Percentiles rank a stretch among this genome's conserved stretches.
These are phyloP conservation scores for Monilinia aucupariae DNA, from an alignment of 2,329 filamentous ascomycete species.

Conservation along the genomic window DNA sequence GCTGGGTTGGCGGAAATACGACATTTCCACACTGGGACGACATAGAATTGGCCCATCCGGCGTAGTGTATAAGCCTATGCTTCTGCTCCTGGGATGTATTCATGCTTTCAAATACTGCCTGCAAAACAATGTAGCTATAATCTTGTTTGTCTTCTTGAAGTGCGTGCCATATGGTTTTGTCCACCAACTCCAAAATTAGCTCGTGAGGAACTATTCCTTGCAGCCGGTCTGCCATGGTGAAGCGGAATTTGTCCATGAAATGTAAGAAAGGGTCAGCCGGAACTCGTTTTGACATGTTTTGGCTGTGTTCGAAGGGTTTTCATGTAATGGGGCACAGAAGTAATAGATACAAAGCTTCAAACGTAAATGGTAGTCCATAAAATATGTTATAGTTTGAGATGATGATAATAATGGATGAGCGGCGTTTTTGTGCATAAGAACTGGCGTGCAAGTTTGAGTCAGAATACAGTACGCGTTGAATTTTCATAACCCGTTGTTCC, in stretches of 20 bases:
- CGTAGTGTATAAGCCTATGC: background rate
- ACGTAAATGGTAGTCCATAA: background rate
- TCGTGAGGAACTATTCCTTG: background rate
- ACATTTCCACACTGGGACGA: background rate
- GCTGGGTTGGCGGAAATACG: background rate
- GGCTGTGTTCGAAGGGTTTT: background rate
- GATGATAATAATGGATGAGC: background rate
- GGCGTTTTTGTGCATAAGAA: background rate
- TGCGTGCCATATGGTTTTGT: background rate
- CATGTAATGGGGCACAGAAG: background rate
- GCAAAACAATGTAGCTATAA: background rate
- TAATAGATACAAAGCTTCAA: background rate
- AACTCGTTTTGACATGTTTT: background rate
- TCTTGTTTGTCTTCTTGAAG: background rate
- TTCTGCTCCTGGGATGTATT: background rate
- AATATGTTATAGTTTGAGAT: background rate
- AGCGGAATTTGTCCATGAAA: background rate
- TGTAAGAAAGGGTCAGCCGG: background rate
- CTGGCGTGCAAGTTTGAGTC: background rate
- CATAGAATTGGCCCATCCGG: background rate
- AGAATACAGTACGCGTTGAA: background rate
- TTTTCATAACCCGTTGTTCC: background rate
- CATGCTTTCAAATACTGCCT: background rate
- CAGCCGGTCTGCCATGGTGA: background rate
- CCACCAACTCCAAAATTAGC: background rate